Percentiles rank a stretch among this genome's conserved stretches.
These are phyloP conservation scores for Boletus reticulatus DNA, from an alignment of 768 basidiomycete species.

Conservation along the genomic window DNA sequence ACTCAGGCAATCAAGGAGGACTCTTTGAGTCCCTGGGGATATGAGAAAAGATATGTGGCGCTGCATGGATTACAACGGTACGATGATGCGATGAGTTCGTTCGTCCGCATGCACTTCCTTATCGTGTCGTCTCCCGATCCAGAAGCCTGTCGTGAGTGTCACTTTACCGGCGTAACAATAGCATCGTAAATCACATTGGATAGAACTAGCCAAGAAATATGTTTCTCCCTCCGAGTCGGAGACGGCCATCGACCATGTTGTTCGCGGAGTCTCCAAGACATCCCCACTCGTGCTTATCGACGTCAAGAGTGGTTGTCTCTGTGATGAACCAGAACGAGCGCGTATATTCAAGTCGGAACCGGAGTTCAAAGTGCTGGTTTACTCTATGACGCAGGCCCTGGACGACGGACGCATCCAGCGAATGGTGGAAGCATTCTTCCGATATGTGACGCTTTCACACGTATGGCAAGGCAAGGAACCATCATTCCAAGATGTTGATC, in stretches of 20 bases:
- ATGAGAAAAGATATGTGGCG: no score
- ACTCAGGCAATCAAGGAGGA: background rate
- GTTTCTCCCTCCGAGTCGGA: background rate
- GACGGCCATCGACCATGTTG: background rate
- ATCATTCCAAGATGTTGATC: background rate
- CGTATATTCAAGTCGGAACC: background rate
- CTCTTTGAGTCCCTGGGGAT: background rate
- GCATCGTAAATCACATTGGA: background rate
- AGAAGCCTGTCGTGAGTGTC: background rate
- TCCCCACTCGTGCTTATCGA: no score
- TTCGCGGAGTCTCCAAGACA: background rate
- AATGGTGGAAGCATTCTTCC: background rate
- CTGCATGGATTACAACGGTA: background rate
- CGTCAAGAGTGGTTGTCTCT: no score
- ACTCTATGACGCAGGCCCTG: background rate
- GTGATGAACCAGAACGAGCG: no score
- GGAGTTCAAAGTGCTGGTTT: background rate
- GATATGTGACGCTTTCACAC: constrained; percentile 11
- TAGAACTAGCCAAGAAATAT: background rate
- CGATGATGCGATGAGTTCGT: background rate
- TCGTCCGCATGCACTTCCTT: background rate
- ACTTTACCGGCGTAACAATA: no score
- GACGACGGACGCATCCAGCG: no score
- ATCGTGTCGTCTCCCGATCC: background rate
- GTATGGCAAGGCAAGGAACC: background rate